These are phyloP conservation scores for Murraya koenigii DNA, from an alignment of 345 rosid genomes.

Conservation along the genomic window DNA sequence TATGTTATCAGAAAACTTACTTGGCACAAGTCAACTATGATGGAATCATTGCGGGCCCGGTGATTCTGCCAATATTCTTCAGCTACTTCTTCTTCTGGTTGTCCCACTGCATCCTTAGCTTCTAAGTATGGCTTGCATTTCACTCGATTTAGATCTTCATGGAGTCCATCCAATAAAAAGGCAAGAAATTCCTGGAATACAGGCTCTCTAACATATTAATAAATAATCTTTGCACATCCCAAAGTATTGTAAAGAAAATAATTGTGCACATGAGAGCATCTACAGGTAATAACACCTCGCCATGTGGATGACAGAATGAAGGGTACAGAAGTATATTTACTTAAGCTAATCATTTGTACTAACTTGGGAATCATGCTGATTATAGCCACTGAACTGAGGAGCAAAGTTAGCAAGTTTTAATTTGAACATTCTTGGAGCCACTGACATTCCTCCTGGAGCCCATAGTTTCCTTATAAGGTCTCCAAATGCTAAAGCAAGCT, in stretches of 20 bases:
- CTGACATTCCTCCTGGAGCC: conserved; percentile 55
- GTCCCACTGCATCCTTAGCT: conserved; percentile 51
- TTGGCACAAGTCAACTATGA: conserved; percentile 62
- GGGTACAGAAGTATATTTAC: neutral
- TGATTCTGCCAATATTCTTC: conserved; percentile 69
- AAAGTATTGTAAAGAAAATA: neutral
- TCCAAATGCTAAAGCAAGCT: conserved; percentile 68
- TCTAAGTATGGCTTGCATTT: conserved; percentile 63
- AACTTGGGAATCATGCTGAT: conserved; percentile 80
- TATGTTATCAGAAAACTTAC: conserved; percentile 26
- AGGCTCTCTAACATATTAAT: conserved; percentile 9
- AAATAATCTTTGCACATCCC: neutral
- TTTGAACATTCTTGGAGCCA: conserved; percentile 63
- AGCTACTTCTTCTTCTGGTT: conserved; percentile 56
- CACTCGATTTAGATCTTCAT: conserved; percentile 77
- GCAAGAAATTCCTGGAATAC: conserved; percentile 59
- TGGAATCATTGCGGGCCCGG: conserved; percentile 66
- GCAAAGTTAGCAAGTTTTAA: conserved; percentile 62
- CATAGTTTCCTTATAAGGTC: conserved; percentile 61
- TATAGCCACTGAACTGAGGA: conserved; percentile 67
- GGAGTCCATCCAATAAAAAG: conserved; percentile 76
- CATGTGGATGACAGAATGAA: neutral
- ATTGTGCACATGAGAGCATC: no score
- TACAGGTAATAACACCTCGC: neutral
- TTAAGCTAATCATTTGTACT: conserved; percentile 20